phyloP scores from a whole-genome alignment of 805 yeast genomes.

The Wickerhamomyces strasburgensis region DNA sequence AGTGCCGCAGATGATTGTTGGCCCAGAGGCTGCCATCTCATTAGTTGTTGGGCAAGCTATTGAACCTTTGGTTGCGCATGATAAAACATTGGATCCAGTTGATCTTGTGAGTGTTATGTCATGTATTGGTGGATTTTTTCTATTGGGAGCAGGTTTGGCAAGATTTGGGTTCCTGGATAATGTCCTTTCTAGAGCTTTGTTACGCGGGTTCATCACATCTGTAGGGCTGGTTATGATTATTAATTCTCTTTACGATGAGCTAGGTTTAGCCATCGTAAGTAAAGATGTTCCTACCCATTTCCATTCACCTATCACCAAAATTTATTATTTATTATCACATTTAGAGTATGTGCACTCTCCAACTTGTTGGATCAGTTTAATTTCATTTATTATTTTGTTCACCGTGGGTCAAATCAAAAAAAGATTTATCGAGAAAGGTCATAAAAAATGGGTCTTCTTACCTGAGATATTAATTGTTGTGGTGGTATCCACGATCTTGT shows the following conservation, averaged over 20 bases:
- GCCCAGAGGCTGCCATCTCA: conserved; percentile 88
- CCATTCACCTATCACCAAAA: conserved; percentile 69
- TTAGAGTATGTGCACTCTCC: conserved; percentile 44
- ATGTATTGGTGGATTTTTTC: conserved; percentile 66
- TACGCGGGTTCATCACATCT: conserved; percentile 81
- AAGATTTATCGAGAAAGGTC: conserved; percentile 24
- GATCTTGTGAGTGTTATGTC: conserved; percentile 66
- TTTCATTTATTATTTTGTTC: conserved; percentile 43
- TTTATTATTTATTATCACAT: conserved; percentile 50
- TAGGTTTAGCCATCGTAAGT: conserved; percentile 56
- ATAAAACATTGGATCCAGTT: conserved; percentile 38
- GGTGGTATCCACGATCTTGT: conserved; percentile 54
- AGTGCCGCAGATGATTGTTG: conserved; percentile 85
- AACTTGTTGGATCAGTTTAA: conserved; percentile 57
- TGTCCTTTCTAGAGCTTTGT: conserved; percentile 67
- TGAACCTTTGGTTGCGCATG: conserved; percentile 46
- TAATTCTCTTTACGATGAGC: conserved; percentile 65
- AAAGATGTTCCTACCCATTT: conserved; percentile 45
- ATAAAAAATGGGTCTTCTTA: conserved; percentile 50
- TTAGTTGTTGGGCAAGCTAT: conserved; percentile 77
- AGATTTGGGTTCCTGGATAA: conserved; percentile 83
- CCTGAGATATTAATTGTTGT: conserved; percentile 77
- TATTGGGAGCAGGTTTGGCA: conserved; percentile 71
- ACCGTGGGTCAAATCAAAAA: conserved; percentile 39
- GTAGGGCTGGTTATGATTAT: conserved; percentile 81